These are phyloP conservation scores for Hymenochaete sp. DNA, from an alignment of 1,284 basidiomycete genomes.

Conservation along the genomic window DNA sequence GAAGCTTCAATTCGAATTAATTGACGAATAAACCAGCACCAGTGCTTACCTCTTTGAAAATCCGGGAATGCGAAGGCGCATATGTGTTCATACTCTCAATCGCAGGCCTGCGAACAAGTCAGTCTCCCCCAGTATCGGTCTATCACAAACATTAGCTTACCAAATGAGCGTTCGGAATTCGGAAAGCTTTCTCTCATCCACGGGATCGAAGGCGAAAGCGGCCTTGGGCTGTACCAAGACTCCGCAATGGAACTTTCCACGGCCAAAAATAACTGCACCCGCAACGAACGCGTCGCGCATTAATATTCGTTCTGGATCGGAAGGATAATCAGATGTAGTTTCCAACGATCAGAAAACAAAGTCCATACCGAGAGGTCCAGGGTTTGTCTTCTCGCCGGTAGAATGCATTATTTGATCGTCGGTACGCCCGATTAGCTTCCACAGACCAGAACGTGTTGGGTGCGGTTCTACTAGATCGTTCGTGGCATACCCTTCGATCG, in stretches of 20 bases:
- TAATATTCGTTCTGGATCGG: slow-evolving; percentile 30
- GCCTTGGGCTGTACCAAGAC: slow-evolving; percentile 33
- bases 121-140: neutral
- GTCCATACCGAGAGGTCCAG: slow-evolving; percentile 31
- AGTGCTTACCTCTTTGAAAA: slow-evolving; percentile 23
- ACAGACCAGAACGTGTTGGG: slow-evolving; percentile 35
- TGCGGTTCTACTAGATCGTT: slow-evolving; percentile 38
- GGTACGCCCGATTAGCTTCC: slow-evolving; percentile 36
- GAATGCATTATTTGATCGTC: slow-evolving; percentile 47
- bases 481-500: slow-evolving; percentile 29
- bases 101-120: slow-evolving; percentile 19
- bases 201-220: slow-evolving; percentile 1
- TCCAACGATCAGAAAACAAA: neutral
- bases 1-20: neutral
- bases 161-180: slow-evolving; percentile 11
- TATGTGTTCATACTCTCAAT: slow-evolving; percentile 23
- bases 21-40: neutral
- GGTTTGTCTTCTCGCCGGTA: slow-evolving; percentile 45
- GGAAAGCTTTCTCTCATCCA: neutral
- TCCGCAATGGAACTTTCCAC: slow-evolving; percentile 34
- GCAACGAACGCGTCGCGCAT: slow-evolving; percentile 29
- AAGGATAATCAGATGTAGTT: neutral
- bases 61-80: slow-evolving; percentile 25
- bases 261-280: slow-evolving; percentile 32
- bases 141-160: neutral